Base-by-base conservation (phyloP, 345 rosid species). In the Cardiospermum halicacabum region DNA sequence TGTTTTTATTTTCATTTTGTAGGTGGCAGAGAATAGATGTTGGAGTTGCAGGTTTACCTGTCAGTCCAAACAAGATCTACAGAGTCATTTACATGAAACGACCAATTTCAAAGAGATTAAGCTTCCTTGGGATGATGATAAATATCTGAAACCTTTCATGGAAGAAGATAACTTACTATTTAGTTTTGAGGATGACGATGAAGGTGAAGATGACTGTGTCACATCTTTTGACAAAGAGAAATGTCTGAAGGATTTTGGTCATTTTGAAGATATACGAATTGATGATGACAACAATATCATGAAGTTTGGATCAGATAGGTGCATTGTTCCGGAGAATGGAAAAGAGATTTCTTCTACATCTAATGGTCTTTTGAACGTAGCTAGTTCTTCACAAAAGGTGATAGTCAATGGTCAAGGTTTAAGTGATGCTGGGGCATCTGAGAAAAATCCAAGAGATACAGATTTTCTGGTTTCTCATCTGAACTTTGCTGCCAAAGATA, bases 151-250 rank as follows among this genome's bases (percentile, higher is more conserved):
- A 71, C 99, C 97, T 65, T 79, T 87, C 73, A 77, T 75, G 78
- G 81, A 74, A 70, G 87, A 94, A 69, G 99, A 91, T 82, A 62
- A 91, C 13, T 91, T 94, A 58, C 67, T 94, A 64, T 89, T 85
- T 74, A 84, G 92, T 69, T 91, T 91, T 49, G 74, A 59, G 10
- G 97, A 83, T 57, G 96, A 81, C 43, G 97, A 83, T 56, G 95
- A 80, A 48, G 86, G 69, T 22, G 98, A 84, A 71, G 86, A 82
- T 54, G 89, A 84, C 36, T 65, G 32, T 40, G 60, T 66, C 27
- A 53, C 62, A 24, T 63, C 71, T 0, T 62, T 81, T 53, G 85
- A 85, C 67, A 74, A 75, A 67, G 89, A 80, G 68, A 85, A 76
- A 36, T 21, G 75, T 56, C 37, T 78, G 67, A 82, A 26, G 72